phyloP scores from a whole-genome alignment of 108 stramenopile genomes.

The Parietichytrium sp. region DNA sequence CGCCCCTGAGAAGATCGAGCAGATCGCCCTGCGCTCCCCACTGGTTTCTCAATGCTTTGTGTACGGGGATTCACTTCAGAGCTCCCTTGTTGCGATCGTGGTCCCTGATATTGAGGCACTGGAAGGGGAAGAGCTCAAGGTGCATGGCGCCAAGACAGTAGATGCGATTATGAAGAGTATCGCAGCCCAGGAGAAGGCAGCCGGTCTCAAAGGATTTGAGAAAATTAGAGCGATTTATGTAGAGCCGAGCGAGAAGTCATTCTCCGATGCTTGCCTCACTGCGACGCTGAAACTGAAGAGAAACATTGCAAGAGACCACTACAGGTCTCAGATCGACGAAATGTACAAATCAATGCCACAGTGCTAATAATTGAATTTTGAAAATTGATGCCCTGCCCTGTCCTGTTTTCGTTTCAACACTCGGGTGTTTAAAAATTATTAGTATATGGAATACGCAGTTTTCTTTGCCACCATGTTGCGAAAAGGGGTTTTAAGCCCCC shows the following conservation, averaged over 20 bases:
- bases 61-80: constrained; percentile 87
- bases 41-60: constrained; percentile 86
- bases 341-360: too few relatives aligned
- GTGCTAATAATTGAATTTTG: too few relatives aligned
- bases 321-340: constrained; percentile 71
- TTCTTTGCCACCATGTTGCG: too few relatives aligned
- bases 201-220: constrained; percentile 86
- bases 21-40: constrained; percentile 72
- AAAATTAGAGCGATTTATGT: constrained; percentile 75
- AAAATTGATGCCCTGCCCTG: too few relatives aligned
- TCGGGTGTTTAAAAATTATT: too few relatives aligned
- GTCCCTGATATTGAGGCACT: constrained; percentile 71
- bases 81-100: constrained; percentile 78
- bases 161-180: constrained; percentile 70
- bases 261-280: constrained; percentile 80
- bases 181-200: constrained; percentile 59
- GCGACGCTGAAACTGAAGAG: constrained; percentile 95
- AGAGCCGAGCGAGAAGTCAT: constrained; percentile 71
- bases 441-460: too few relatives aligned
- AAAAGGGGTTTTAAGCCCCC: too few relatives aligned
- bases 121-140: constrained; percentile 63
- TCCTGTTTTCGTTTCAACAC: too few relatives aligned
- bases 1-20: constrained; percentile 95
- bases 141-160: too few relatives aligned
- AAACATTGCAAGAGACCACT: constrained; percentile 70